Base-by-base conservation (phyloP, 208 protist species). In the Trypanosoma lewisi region DNA sequence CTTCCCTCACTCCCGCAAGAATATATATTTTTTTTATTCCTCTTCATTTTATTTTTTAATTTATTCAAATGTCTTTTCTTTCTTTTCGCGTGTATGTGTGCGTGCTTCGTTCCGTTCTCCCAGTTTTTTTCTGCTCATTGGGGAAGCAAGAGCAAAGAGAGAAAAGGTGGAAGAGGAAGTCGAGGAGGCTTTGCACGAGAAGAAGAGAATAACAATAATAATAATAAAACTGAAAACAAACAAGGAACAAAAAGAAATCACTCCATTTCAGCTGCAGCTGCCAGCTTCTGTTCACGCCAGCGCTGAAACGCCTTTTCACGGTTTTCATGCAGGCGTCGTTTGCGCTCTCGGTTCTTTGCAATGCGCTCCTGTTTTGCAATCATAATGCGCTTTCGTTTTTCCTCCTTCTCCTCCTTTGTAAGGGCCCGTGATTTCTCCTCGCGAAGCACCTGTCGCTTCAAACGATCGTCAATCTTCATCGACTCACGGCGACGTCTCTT, bases 341-440 rank as follows among this genome's bases (percentile, higher is more conserved):
- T 91, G 45, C 89, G 75, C 55, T 91, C 84, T 28, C 82, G 78
- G 65, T 95, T 95, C 71, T 89, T 89, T 34, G 82, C 83, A 64
- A 95, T 93, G 56, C 89, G 85, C 50, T 91, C 80, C 63, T 95
- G 86, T 70, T 95, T 95, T 19, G 89, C 89, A 44, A 83, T 60
- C 66, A 90, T 69, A 23, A 93, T 84, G 53, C 62, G 71, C 68
- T 86, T 85, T 23, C 89, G 81, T 65, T 85, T 87, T 69, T 90
- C 84, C 54, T 93, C 82, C 11, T 77, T 77, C 62, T 95, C 89
- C 68, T 93, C 89, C 60, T 93, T 90, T 16, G 86, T 90, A 17
- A 95, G 84, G 0, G 63, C 41, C 44, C 77, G 36, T 19, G 75
- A 56, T 31, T 50, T 17, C 59, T 58, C 51, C 73, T 63, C 34